Conservation (phyloP, 148 eudicot genomes). For the Nyssa sinensis region DNA sequence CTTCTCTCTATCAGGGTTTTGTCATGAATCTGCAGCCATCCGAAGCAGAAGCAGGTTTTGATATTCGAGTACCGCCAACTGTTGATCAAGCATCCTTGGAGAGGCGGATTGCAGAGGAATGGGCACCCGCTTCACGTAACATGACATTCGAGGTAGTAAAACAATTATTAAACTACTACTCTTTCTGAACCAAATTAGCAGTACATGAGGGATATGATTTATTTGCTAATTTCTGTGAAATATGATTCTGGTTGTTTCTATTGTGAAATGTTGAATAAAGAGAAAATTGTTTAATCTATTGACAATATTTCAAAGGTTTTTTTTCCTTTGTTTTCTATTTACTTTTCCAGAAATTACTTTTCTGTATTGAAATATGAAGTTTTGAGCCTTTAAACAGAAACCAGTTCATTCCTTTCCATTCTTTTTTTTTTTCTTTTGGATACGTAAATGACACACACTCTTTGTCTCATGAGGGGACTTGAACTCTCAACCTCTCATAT, state of each 20-base stretch:
- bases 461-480: too few relatives aligned
- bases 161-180: background rate
- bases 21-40: constrained; percentile 99
- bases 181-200: constrained; percentile 10
- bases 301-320: background rate
- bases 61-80: constrained; percentile 89
- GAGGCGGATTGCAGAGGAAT: constrained; percentile 79
- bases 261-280: background rate
- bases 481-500: too few relatives aligned
- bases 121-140: constrained; percentile 97
- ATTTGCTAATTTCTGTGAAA: background rate
- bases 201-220: background rate
- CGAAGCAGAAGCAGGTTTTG: constrained; percentile 94
- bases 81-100: constrained; percentile 65
- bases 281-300: constrained; percentile 2
- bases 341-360: too few relatives aligned
- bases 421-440: background rate
- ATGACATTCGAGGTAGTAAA: constrained; percentile 85
- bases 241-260: too few relatives aligned
- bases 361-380: background rate
- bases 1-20: constrained; percentile 58
- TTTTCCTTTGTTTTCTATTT: background rate
- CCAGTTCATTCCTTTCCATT: background rate
- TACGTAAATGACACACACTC: too few relatives aligned
- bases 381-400: background rate